Percentiles rank a stretch among this genome's conserved stretches.
These are phyloP conservation scores for Albifimbria verrucaria DNA, from an alignment of 2,329 filamentous ascomycete genomes.

Conservation along the genomic window DNA sequence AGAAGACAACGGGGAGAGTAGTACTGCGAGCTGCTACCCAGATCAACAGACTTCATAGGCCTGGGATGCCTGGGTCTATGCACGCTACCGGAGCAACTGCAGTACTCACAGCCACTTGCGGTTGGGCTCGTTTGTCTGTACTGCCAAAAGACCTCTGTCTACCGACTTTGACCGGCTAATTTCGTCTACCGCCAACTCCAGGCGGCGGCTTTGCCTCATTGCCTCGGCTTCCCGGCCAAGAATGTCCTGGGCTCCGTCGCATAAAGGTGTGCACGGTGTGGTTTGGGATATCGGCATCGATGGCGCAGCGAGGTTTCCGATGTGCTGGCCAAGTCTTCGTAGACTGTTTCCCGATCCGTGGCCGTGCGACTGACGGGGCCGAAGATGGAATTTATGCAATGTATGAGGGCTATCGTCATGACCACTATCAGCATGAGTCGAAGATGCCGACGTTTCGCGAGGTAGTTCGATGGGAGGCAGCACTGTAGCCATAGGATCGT, in stretches of 20 bases:
- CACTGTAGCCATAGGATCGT: slow-evolving; percentile 39
- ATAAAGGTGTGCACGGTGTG: slow-evolving; percentile 32
- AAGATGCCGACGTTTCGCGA: slow-evolving; percentile 14
- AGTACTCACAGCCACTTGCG: slow-evolving; percentile 62
- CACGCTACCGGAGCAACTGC: slow-evolving; percentile 57
- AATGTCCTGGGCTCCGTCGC: slow-evolving; percentile 27
- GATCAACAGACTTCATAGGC: slow-evolving; percentile 43
- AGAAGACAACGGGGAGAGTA: slow-evolving; percentile 34
- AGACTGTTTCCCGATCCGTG: not conserved
- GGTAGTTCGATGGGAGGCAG: slow-evolving; percentile 23
- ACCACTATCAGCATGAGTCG: not conserved
- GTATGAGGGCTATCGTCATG: not conserved
- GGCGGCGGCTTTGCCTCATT: slow-evolving; percentile 38
- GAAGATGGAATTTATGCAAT: not conserved
- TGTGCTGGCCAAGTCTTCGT: slow-evolving; percentile 1
- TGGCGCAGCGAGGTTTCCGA: not conserved
- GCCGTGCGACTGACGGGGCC: not conserved
- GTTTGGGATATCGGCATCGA: slow-evolving; percentile 9
- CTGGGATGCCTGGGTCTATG: slow-evolving; percentile 44
- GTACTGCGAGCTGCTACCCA: slow-evolving; percentile 26
- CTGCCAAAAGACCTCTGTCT: slow-evolving; percentile 59
- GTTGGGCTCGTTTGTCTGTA: slow-evolving; percentile 60
- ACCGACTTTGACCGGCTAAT: slow-evolving; percentile 58
- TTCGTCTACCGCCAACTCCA: slow-evolving; percentile 38
- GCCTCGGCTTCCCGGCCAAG: slow-evolving; percentile 34